Conservation (phyloP, 768 basidiomycete genomes). For the Paxillus involutus region DNA sequence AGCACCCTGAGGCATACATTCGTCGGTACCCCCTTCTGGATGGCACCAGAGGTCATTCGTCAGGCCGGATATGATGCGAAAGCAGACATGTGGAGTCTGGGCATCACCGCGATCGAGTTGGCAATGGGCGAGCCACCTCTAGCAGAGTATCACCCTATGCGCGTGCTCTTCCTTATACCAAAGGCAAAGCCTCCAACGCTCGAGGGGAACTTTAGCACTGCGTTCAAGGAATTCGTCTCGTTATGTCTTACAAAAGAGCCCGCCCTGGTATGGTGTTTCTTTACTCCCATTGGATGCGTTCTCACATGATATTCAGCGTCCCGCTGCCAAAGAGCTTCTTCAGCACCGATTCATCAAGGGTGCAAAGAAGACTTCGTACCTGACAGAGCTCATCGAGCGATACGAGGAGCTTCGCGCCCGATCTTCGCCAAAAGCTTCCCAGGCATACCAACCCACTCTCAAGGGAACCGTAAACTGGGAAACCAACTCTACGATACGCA, state of each 20-base stretch:
- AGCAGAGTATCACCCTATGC: conserved; percentile 98
- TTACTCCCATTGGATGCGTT: neutral
- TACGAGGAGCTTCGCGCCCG: conserved; percentile 74
- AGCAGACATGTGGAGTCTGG: conserved; percentile 97
- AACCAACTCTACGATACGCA: conserved; percentile 70
- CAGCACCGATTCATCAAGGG: conserved; percentile 90
- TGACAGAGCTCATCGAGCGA: conserved; percentile 87
- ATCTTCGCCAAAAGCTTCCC: conserved; percentile 56
- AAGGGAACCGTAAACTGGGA: conserved; percentile 69
- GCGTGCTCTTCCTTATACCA: conserved; percentile 96
- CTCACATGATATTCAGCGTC: conserved; percentile 57
- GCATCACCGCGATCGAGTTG: conserved; percentile 98
- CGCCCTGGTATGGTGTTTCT: conserved; percentile 49
- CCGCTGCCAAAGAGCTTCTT: conserved; percentile 87
- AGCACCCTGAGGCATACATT: conserved; percentile 95
- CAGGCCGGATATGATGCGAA: conserved; percentile 95
- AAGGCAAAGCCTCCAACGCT: conserved; percentile 92
- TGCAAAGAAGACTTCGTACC: conserved; percentile 78
- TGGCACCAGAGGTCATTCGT: conserved; percentile 98
- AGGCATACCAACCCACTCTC: conserved; percentile 56
- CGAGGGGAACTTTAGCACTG: conserved; percentile 79
- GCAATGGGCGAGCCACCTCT: conserved; percentile 96
- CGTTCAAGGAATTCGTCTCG: conserved; percentile 92
- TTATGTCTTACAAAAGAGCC: conserved; percentile 95
- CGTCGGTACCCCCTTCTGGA: conserved; percentile 97